A percentile compares a stretch with the other conserved stretches of the same genome.
Evolutionary conservation across 176 grass and related monocot species (phyloP).

Genomic region (Poa pratensis): DNA sequence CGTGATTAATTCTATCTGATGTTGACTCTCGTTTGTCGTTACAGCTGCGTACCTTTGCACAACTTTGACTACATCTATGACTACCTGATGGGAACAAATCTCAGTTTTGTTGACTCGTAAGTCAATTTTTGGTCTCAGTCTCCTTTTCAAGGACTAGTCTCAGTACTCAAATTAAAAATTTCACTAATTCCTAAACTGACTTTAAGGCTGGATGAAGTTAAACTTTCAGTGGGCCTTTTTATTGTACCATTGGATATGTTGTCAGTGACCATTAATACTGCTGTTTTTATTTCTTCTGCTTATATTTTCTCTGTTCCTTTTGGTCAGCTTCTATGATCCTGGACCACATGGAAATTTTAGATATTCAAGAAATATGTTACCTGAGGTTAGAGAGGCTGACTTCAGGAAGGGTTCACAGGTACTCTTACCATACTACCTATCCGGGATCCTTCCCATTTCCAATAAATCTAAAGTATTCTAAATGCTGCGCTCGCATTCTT

Average conservation of each 20-base stretch:
- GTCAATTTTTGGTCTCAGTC: slow-evolving; percentile 6
- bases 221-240: neutral
- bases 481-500: neutral
- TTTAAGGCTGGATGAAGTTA: neutral
- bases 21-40: slow-evolving; percentile 42
- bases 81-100: slow-evolving; percentile 83
- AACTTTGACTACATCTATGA: slow-evolving; percentile 93
- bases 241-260: neutral
- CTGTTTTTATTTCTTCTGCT: slow-evolving; percentile 9
- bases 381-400: slow-evolving; percentile 72
- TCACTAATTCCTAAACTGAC: neutral
- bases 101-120: slow-evolving; percentile 96
- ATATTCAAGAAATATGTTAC: slow-evolving; percentile 86
- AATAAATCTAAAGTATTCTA: neutral
- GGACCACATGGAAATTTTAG: slow-evolving; percentile 95
- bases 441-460: neutral
- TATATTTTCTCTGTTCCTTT: slow-evolving; percentile 34
- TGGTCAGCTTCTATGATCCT: slow-evolving; percentile 87
- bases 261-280: slow-evolving; percentile 17
- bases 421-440: slow-evolving; percentile 30
- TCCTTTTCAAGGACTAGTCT: neutral
- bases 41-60: slow-evolving; percentile 91
- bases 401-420: slow-evolving; percentile 99
- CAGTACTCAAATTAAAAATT: neutral
- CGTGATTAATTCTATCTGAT: slow-evolving; percentile 24